phyloP scores from a whole-genome alignment of 331 rosid species.

The Ulmus americana region DNA sequence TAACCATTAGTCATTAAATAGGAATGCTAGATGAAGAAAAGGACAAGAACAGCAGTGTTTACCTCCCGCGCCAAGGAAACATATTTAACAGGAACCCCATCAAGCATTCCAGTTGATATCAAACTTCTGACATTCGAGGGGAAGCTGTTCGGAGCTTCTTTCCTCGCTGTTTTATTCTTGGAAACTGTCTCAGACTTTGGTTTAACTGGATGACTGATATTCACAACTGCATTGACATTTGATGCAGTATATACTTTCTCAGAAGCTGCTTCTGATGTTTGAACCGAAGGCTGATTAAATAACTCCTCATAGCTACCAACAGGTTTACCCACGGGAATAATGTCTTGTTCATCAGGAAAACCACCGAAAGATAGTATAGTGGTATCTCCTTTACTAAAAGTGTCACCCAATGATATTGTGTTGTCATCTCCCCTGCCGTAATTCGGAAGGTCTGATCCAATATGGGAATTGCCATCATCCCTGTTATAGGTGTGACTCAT shows the following conservation, averaged over 20 bases:
- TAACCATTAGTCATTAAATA: constrained; percentile 19
- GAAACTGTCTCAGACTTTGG: constrained; percentile 38
- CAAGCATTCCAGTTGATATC: constrained; percentile 85
- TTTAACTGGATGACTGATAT: constrained; percentile 31
- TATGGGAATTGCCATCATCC: constrained; percentile 34
- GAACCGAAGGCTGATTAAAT: constrained; percentile 54
- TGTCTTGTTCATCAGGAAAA: constrained; percentile 58
- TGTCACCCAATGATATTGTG: constrained; percentile 37
- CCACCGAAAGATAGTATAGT: constrained; percentile 51
- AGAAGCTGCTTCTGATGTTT: constrained; percentile 34
- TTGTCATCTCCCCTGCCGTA: constrained; percentile 39
- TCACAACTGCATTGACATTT: constrained; percentile 36
- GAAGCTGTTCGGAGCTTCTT: constrained; percentile 86
- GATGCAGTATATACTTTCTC: constrained; percentile 42
- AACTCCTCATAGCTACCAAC: constrained; percentile 40
- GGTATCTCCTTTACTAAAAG: constrained; percentile 44
- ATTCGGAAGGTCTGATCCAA: constrained; percentile 34
- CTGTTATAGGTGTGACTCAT: constrained; percentile 47
- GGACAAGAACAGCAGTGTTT: constrained; percentile 27
- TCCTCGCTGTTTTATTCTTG: constrained; percentile 53
- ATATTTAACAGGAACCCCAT: constrained; percentile 90
- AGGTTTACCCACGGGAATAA: constrained; percentile 46
- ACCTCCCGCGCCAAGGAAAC: constrained; percentile 76
- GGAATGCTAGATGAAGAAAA: constrained; percentile 16
- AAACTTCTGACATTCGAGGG: constrained; percentile 83